phyloP scores from a whole-genome alignment of 805 yeast species.

The Kazachstania psychrophila region DNA sequence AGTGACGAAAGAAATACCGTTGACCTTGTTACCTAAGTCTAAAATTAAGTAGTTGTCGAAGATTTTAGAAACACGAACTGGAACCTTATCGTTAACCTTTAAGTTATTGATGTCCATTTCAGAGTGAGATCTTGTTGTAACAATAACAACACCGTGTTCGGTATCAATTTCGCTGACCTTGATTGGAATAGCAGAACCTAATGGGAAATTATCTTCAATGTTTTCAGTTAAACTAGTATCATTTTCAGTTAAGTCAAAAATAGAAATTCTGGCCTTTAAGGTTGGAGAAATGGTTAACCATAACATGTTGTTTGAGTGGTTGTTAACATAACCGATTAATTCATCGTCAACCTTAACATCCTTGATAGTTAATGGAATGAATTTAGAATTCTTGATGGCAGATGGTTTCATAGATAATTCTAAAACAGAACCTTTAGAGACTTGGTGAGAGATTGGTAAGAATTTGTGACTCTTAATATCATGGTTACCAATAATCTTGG shows the following conservation, averaged over 20 bases:
- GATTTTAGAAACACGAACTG: slow-evolving; percentile 55
- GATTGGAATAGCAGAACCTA: slow-evolving; percentile 62
- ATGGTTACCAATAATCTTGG: slow-evolving; percentile 66
- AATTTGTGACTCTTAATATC: slow-evolving; percentile 61
- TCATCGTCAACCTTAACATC: slow-evolving; percentile 42
- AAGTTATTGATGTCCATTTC: slow-evolving; percentile 40
- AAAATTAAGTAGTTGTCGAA: slow-evolving; percentile 54
- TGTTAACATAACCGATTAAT: slow-evolving; percentile 56
- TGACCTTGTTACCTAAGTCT: slow-evolving; percentile 53
- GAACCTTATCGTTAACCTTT: slow-evolving; percentile 44
- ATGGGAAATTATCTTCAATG: slow-evolving; percentile 50
- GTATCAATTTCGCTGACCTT: slow-evolving; percentile 45
- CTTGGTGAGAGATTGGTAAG: slow-evolving; percentile 53
- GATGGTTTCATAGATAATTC: slow-evolving; percentile 54
- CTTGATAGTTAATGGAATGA: slow-evolving; percentile 31
- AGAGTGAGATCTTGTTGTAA: slow-evolving; percentile 41
- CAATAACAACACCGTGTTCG: slow-evolving; percentile 41
- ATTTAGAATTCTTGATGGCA: slow-evolving; percentile 24
- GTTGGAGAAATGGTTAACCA: slow-evolving; percentile 67
- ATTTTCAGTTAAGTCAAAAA: slow-evolving; percentile 54
- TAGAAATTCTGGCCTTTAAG: slow-evolving; percentile 55
- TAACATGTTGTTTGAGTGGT: slow-evolving; percentile 46
- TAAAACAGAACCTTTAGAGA: slow-evolving; percentile 45
- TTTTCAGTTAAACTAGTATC: slow-evolving; percentile 36
- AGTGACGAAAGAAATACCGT: slow-evolving; percentile 52